phyloP scores from a whole-genome alignment of 1,284 basidiomycete genomes.

The Coniophora puteana region DNA sequence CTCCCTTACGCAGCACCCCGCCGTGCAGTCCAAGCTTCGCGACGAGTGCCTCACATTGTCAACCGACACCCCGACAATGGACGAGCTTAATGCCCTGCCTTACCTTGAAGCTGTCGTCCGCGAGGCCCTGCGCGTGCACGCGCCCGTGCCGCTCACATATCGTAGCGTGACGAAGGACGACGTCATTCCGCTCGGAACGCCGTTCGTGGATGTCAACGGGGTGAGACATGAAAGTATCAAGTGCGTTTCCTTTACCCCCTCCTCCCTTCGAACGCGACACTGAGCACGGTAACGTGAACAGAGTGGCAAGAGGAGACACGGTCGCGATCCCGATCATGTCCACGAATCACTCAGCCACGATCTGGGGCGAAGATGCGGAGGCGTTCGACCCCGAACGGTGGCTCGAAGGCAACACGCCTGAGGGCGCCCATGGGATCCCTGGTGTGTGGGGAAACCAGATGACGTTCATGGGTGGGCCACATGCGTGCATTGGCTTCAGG shows the following conservation, averaged over 20 bases:
- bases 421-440: conserved; percentile 20
- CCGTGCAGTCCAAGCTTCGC: conserved; percentile 64
- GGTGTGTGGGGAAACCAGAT: conserved; percentile 50
- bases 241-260: too few relatives aligned
- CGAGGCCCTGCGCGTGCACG: conserved; percentile 64
- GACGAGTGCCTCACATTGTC: conserved; percentile 54
- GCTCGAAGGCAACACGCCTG: conserved; percentile 30
- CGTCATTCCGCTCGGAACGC: conserved; percentile 49
- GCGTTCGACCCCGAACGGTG: conserved; percentile 22
- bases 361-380: conserved; percentile 52
- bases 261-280: too few relatives aligned
- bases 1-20: conserved; percentile 50
- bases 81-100: conserved; percentile 52
- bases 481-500: conserved; percentile 56
- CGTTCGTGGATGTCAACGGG: conserved; percentile 40
- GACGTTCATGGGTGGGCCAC: conserved; percentile 51
- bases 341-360: conserved; percentile 70
- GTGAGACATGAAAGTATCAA: conserved; percentile 24
- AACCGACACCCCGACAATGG: conserved; percentile 56
- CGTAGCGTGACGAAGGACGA: conserved; percentile 53
- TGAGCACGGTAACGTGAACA: too few relatives aligned
- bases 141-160: conserved; percentile 54
- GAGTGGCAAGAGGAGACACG: too few relatives aligned
- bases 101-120: conserved; percentile 66
- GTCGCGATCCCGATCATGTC: conserved; percentile 45